Base-by-base conservation (phyloP, 805 yeast species). In the Hanseniaspora valbyensis region DNA sequence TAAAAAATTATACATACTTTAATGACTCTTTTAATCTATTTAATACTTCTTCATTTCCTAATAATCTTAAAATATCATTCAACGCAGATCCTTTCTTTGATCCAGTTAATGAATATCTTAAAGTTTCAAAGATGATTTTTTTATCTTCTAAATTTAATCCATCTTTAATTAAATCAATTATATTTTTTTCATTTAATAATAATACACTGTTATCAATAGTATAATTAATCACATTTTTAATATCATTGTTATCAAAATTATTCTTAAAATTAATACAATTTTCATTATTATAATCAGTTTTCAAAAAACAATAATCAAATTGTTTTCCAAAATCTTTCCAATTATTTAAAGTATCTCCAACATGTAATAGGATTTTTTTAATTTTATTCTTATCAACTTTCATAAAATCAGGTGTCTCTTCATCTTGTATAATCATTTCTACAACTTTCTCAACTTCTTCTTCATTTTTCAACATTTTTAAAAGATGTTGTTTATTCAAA, bases 401-500 rank as follows among this genome's bases (percentile, higher is more conserved):
- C 26, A 38, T 48, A 16, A 16, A 48, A 16, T 30, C 34, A 22
- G 51, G 51, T 5, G 51, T 48, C 2, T 48, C 44, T 16, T 21
- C 22, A 33, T 48, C 51, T 0, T 45, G 52, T 2, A 52, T 46
- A 10, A 67, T 52, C 1, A 59, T 13, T 1, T 59, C 55, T 6
- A 54, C 37, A 1, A 67, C 58, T 29, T 67, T 61, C 0, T 67
- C 60, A 0, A 75, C 66, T 5, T 76, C 59, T 4, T 66, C 59
- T 0, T 64, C 57, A 7, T 33, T 73, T 66, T 1, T 61, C 57
- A 14, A 85, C 59, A 48, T 70, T 69, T 36, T 62, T 55, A 4
- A 64, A 36, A 88, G 65, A 60, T 83, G 86, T 53, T 72, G 74
- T 58, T 83, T 85, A 65, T 92, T 89, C 67, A 92, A 84, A 61